Conservation (phyloP, 2,329 filamentous ascomycete species). For the Zymoseptoria passerinii region DNA sequence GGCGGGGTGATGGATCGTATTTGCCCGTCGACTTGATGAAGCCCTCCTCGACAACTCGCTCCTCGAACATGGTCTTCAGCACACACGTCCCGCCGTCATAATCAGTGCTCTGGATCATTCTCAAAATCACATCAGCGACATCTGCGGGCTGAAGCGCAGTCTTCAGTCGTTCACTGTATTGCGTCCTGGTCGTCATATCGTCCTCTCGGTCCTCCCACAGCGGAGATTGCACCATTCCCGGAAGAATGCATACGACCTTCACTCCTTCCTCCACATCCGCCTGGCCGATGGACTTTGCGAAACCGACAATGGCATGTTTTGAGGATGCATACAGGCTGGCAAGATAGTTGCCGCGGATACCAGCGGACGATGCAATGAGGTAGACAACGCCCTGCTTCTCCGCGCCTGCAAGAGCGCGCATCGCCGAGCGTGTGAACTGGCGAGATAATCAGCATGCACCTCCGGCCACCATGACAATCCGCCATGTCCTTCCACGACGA, state of each 20-base stretch:
- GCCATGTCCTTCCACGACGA: background rate
- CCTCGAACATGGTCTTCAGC: conserved; percentile 14
- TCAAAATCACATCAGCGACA: conserved; percentile 16
- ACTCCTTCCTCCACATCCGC: conserved; percentile 37
- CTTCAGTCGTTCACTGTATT: conserved; percentile 11
- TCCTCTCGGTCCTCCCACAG: conserved; percentile 32
- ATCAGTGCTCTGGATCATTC: conserved; percentile 15
- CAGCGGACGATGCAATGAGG: conserved; percentile 11
- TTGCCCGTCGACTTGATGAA: conserved; percentile 11
- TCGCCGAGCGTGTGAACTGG: conserved; percentile 12
- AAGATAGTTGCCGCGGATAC: conserved; percentile 16
- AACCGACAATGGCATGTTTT: conserved; percentile 37
- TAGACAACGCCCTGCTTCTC: conserved; percentile 16
- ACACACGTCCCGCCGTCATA: conserved; percentile 19
- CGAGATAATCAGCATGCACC: background rate
- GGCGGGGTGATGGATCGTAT: conserved; percentile 15
- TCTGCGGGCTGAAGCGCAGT: conserved; percentile 13
- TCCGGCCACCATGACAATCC: background rate
- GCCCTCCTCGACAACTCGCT: conserved; percentile 12
- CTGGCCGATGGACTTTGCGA: conserved; percentile 37
- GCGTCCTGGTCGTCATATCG: conserved; percentile 12
- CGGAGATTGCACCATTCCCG: conserved; percentile 18
- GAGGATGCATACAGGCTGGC: conserved; percentile 27
- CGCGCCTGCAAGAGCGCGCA: conserved; percentile 16
- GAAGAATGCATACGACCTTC: conserved; percentile 32